These are phyloP conservation scores for Psilocybe sp. DNA, from an alignment of 768 basidiomycete species.

Conservation along the genomic window DNA sequence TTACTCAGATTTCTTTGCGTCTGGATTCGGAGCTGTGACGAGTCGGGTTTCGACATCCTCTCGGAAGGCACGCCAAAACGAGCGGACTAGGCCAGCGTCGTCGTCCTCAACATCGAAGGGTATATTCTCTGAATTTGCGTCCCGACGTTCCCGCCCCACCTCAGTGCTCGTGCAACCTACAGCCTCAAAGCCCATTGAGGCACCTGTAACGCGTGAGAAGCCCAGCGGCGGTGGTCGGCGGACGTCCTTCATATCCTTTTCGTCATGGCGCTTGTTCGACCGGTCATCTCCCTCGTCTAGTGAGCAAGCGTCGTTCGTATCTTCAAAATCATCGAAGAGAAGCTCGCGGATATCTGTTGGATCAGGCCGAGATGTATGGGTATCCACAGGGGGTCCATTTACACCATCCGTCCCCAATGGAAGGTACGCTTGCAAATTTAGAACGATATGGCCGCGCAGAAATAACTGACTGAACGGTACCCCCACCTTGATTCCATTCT, in stretches of 20 bases:
- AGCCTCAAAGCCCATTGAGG: conserved; percentile 9
- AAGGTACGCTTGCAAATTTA: conserved; percentile 14
- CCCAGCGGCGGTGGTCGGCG: conserved; percentile 20
- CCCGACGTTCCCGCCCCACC: conserved; percentile 22
- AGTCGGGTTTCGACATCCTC: conserved; percentile 11
- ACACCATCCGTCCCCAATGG: conserved; percentile 22
- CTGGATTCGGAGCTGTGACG: conserved; percentile 41
- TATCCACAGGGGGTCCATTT: conserved; percentile 29
- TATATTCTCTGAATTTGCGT: conserved; percentile 13
- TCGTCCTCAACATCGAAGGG: conserved; percentile 5
- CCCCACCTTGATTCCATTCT: not conserved
- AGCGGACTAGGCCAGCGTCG: conserved; percentile 7
- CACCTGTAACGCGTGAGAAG: conserved; percentile 7
- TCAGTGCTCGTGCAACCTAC: conserved; percentile 25
- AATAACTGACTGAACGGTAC: not conserved
- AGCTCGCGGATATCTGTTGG: conserved; percentile 15
- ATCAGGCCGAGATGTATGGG: conserved; percentile 27
- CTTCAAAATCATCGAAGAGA: conserved; percentile 11
- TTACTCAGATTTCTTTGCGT: conserved; percentile 49
- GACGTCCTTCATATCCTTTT: conserved; percentile 32
- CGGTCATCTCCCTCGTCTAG: conserved; percentile 20
- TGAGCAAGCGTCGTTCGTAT: conserved; percentile 20
- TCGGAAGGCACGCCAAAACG: conserved; percentile 4
- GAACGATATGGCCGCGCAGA: not conserved
- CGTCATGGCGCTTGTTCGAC: conserved; percentile 29